phyloP scores from a whole-genome alignment of 139 green algal species.

The Astrephomene gubernaculifera region DNA sequence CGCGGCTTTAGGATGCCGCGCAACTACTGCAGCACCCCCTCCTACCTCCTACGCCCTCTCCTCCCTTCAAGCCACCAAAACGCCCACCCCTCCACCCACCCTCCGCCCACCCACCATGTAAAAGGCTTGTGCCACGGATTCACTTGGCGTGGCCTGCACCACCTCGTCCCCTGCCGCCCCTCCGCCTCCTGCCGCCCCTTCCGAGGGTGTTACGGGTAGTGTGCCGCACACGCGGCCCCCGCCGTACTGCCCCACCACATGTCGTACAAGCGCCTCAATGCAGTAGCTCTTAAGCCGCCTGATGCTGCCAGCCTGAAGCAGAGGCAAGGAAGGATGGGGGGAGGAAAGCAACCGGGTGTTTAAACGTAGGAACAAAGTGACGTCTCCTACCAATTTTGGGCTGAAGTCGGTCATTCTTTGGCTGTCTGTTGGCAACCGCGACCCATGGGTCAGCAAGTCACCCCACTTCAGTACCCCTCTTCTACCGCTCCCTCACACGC shows the following conservation, averaged over 20 bases:
- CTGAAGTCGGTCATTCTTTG: no score
- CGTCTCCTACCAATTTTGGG: background rate
- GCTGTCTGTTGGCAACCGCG: background rate
- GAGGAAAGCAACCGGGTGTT: background rate
- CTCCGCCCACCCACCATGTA: constrained; percentile 18
- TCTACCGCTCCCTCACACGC: no score
- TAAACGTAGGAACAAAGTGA: background rate
- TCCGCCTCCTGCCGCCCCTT: background rate
- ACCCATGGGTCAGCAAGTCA: background rate
- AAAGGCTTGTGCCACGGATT: constrained; percentile 2
- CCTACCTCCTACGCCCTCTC: background rate
- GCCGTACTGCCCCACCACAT: constrained; percentile 1
- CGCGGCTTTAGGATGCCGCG: background rate
- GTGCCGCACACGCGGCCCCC: background rate
- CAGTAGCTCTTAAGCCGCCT: background rate
- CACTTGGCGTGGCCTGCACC: background rate
- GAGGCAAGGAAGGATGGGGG: background rate
- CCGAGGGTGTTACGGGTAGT: background rate
- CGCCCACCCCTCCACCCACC: background rate
- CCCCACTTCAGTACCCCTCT: no score
- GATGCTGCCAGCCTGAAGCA: background rate
- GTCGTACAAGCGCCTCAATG: constrained; percentile 3
- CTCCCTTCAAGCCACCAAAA: background rate
- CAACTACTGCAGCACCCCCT: background rate
- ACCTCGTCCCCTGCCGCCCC: background rate